Conservation (phyloP, 2,329 filamentous ascomycete species). For the Aureobasidium sp. region DNA sequence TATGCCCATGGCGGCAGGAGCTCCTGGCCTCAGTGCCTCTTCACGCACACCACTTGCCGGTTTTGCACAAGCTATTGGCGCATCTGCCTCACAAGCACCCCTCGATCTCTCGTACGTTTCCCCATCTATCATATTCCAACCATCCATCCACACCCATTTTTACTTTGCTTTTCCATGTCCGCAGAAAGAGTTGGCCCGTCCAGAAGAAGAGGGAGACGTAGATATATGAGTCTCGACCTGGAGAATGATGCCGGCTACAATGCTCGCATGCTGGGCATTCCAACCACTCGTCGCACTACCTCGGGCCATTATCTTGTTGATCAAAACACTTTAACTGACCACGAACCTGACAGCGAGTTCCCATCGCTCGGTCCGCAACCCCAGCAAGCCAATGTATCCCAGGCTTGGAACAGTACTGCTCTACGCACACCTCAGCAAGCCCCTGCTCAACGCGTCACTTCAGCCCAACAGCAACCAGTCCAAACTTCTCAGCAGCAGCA, state of each 20-base stretch:
- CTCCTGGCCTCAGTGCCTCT: conserved; percentile 10
- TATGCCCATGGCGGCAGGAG: conserved; percentile 13
- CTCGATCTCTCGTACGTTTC: conserved; percentile 16
- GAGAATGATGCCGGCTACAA: neutral
- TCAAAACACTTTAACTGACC: conserved; percentile 15
- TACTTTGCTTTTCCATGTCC: neutral
- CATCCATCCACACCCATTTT: neutral
- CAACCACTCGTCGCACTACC: neutral
- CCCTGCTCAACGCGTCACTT: conserved; percentile 26
- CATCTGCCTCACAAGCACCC: conserved; percentile 12
- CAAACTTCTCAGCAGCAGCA: conserved; percentile 35
- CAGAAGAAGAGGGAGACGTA: neutral
- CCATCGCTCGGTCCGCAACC: conserved; percentile 50
- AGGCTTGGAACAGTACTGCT: conserved; percentile 49
- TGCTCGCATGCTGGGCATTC: neutral
- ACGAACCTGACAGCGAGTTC: conserved; percentile 45
- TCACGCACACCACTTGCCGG: conserved; percentile 14
- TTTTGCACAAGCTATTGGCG: conserved; percentile 15
- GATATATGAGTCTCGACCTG: neutral
- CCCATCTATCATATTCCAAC: neutral
- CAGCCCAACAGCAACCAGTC: conserved; percentile 24
- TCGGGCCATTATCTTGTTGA: neutral
- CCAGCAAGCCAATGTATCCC: conserved; percentile 44
- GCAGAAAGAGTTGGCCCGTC: neutral
- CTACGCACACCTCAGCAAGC: conserved; percentile 36